phyloP scores from a whole-genome alignment of 192 early-diverging fungal species.

The Backusella luteola region DNA sequence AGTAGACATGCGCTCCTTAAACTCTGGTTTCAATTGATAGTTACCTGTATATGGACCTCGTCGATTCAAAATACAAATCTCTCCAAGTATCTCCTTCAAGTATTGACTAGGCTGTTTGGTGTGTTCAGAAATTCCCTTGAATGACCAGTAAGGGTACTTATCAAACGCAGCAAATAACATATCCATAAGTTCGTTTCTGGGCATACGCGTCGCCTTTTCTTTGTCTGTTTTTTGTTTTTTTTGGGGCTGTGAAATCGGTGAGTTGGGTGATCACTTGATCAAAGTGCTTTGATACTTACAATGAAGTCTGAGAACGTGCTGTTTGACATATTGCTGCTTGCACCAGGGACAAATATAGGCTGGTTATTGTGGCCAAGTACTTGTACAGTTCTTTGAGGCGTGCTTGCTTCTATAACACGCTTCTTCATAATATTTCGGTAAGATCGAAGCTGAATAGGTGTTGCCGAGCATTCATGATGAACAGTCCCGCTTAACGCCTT shows the following conservation, averaged over 20 bases:
- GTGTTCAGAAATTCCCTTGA: conserved; percentile 81
- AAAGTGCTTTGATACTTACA: conserved; percentile 5
- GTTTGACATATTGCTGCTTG: conserved; percentile 29
- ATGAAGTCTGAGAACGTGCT: conserved; percentile 32
- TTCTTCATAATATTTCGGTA: conserved; percentile 70
- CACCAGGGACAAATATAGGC: conserved; percentile 46
- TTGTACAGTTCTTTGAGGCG: conserved; percentile 51
- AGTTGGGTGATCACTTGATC: neutral
- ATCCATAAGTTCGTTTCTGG: conserved; percentile 79
- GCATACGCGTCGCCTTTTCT: conserved; percentile 83
- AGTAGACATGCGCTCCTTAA: conserved; percentile 47
- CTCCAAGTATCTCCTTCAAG: conserved; percentile 79
- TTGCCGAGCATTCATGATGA: conserved; percentile 71
- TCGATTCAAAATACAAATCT: conserved; percentile 82
- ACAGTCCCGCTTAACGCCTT: conserved; percentile 50
- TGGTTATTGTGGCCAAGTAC: conserved; percentile 44
- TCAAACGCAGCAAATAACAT: conserved; percentile 82
- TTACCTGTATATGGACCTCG: conserved; percentile 76
- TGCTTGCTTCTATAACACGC: conserved; percentile 57
- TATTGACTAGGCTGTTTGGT: conserved; percentile 80
- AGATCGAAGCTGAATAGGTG: conserved; percentile 53
- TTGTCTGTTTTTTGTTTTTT: conserved; percentile 39
- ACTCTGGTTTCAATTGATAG: conserved; percentile 88
- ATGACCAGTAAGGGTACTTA: conserved; percentile 76
- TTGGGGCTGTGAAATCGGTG: conserved; percentile 2